phyloP scores from a whole-genome alignment of 192 early-diverging fungal species.

The Coemansia sp. region DNA sequence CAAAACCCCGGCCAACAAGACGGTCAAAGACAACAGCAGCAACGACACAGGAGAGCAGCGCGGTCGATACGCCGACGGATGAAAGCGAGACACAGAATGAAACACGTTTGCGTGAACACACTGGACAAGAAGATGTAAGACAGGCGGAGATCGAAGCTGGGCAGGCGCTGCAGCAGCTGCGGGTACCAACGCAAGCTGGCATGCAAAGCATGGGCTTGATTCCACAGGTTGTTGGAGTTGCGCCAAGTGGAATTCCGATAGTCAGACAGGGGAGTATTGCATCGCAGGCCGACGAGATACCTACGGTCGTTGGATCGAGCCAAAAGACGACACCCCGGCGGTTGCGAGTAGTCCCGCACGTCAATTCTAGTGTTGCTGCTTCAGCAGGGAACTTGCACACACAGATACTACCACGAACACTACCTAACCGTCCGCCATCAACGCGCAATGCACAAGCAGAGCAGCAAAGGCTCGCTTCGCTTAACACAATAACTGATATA shows the following conservation, averaged over 20 bases:
- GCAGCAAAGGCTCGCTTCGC: constrained; percentile 29
- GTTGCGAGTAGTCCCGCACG: not conserved
- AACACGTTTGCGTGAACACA: not conserved
- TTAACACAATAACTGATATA: constrained; percentile 18
- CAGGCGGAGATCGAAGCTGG: constrained; percentile 10
- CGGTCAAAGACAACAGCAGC: constrained; percentile 1
- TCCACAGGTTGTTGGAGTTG: constrained; percentile 2
- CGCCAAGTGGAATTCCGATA: constrained; percentile 5
- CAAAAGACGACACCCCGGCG: not conserved
- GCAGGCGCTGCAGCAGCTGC: constrained; percentile 10
- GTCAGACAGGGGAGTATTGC: constrained; percentile 14
- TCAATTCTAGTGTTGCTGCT: not conserved
- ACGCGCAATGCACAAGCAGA: not conserved
- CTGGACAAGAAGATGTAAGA: constrained; percentile 1
- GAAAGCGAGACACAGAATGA: not conserved
- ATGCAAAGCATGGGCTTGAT: not conserved
- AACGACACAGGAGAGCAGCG: not conserved
- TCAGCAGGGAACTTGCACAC: not conserved
- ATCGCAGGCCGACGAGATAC: not conserved
- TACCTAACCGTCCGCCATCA: constrained; percentile 3
- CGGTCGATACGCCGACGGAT: constrained; percentile 5
- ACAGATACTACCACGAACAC: not conserved
- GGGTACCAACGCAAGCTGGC: not conserved
- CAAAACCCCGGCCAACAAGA: constrained; percentile 24
- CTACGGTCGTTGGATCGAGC: not conserved